Base-by-base conservation (phyloP, 2,329 filamentous ascomycete genomes). In the Exophiala mesophila region DNA sequence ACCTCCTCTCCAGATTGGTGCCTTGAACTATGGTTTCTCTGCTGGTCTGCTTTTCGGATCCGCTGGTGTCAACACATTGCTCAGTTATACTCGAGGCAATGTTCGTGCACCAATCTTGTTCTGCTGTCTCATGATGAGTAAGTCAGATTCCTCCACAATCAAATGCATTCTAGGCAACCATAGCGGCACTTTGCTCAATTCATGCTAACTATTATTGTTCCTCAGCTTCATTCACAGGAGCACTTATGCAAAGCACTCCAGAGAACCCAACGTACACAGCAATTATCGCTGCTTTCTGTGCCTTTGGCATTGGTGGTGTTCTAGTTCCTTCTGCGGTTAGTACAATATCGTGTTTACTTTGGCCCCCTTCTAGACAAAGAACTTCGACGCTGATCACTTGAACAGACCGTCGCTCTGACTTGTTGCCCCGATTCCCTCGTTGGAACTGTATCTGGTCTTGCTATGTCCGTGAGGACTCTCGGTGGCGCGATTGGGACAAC, bases 381-480 rank as follows among this genome's bases (percentile, higher is more conserved):
- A n/a, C n/a, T n/a, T n/a, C n/a, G n/a, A n/a, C n/a, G n/a, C n/a
- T n/a, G n/a, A n/a, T n/a, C n/a, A n/a, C n/a, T n/a, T n/a, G n/a
- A n/a, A n/a, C n/a, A n/a, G 1, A 80, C 83, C 49, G 80, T 85
- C 44, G 77, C 77, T 3, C 80, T 78, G 9, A 83, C 84, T 52
- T 78, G 83, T 48, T 83, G 79, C 47, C 80, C 81, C 0, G 77
- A 82, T 61, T 65, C 84, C 37, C 68, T 84, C 3, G 84, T 86
- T 47, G 82, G 78, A 5, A 85, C 81, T 2, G 72, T 83, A 29
- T 76, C 80, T 1, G 79, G 82, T 5, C 65, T 85, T 16, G 83
- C 81, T 0, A 73, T 85, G 20, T 74, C 79, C n/a, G 76, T 85
- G 50, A 78, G 82, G 24, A 78, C 83, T 40, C 71, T 85, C 21